Evolutionary conservation across 208 protist species (phyloP).

Genomic region (Dictyostelium gargantuum): DNA sequence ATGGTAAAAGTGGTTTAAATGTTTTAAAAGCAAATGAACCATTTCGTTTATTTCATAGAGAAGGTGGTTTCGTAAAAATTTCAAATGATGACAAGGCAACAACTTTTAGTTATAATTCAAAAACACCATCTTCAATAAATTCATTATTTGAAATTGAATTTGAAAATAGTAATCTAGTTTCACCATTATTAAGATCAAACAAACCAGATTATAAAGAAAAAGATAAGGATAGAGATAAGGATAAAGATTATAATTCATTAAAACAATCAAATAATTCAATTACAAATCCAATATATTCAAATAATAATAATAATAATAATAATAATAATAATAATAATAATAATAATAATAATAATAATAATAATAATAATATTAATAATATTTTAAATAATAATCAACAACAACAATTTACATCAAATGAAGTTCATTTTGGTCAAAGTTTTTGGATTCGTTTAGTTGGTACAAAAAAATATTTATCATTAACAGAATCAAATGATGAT

Average conservation of each 20-base stretch:
- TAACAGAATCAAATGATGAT: neutral
- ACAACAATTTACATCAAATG: neutral
- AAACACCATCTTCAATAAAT: constrained; percentile 27
- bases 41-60: constrained; percentile 57
- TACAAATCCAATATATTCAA: neutral
- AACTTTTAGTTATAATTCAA: constrained; percentile 42
- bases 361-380: neutral
- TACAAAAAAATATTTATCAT: constrained; percentile 43
- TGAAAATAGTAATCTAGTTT: neutral
- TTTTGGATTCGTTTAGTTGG: constrained; percentile 43
- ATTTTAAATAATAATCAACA: too few relatives aligned
- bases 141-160: constrained; percentile 55
- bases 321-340: neutral
- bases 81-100: neutral
- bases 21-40: neutral
- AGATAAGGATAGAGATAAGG: neutral
- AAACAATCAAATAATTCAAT: neutral
- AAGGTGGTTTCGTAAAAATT: constrained; percentile 42
- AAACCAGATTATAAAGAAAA: neutral
- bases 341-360: neutral
- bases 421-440: constrained; percentile 14
- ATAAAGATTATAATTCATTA: neutral
- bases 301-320: neutral
- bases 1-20: constrained; percentile 12
- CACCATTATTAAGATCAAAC: neutral